Percentiles rank a stretch among this genome's conserved stretches.
Conservation (phyloP, 2,329 filamentous ascomycete species). For the Aspergillus fumigatiaffinis region DNA sequence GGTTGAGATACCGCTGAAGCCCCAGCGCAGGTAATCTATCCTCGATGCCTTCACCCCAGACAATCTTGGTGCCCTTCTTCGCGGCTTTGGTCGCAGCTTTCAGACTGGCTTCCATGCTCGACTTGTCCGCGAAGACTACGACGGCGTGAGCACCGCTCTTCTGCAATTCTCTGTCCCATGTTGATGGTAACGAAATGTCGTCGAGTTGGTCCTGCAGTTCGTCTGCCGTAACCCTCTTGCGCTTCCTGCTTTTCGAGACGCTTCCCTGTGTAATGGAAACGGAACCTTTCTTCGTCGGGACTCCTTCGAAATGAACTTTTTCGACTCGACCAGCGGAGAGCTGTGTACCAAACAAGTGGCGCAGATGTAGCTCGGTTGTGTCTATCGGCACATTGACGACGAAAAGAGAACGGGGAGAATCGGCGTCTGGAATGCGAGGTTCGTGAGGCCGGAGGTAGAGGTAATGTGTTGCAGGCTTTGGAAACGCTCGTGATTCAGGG, state of each 20-base stretch:
- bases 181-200: slow-evolving; percentile 61
- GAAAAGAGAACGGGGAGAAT: slow-evolving; percentile 78
- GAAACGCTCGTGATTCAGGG: slow-evolving; percentile 59
- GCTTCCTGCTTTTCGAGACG: slow-evolving; percentile 46
- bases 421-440: slow-evolving; percentile 69
- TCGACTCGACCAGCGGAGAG: slow-evolving; percentile 77
- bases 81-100: slow-evolving; percentile 67
- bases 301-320: slow-evolving; percentile 66
- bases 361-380: slow-evolving; percentile 71
- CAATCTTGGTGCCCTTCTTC: slow-evolving; percentile 55
- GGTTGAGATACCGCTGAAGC: slow-evolving; percentile 51
- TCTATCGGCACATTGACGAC: slow-evolving; percentile 86
- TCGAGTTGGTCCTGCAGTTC: slow-evolving; percentile 54
- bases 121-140: slow-evolving; percentile 76
- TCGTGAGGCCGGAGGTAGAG: slow-evolving; percentile 81
- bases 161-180: slow-evolving; percentile 69
- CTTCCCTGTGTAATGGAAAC: slow-evolving; percentile 19
- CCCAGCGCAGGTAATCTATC: slow-evolving; percentile 58
- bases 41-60: slow-evolving; percentile 65
- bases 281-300: slow-evolving; percentile 28
- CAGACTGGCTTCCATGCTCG: slow-evolving; percentile 70
- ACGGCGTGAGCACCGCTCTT: slow-evolving; percentile 74
- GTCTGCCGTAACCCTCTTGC: slow-evolving; percentile 50
- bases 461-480: slow-evolving; percentile 66
- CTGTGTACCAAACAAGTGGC: slow-evolving; percentile 68